phyloP scores from a whole-genome alignment of 306 rosid genomes.

The Casuarina cunninghamiana region DNA sequence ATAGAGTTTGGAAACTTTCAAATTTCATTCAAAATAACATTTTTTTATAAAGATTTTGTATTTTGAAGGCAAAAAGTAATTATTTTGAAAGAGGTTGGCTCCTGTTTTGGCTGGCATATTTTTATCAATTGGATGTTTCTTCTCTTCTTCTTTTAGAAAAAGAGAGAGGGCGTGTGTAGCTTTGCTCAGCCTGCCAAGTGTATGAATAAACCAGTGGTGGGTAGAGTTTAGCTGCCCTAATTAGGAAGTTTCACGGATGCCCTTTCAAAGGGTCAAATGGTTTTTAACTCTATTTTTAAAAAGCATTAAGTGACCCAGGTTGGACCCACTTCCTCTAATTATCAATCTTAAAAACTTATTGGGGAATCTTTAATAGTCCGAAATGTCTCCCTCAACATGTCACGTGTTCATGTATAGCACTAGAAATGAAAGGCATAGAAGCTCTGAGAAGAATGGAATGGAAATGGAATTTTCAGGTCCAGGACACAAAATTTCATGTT shows the following conservation, averaged over 20 bases:
- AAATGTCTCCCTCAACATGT: conserved; percentile 28
- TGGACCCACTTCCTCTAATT: conserved; percentile 16
- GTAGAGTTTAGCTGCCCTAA: neutral
- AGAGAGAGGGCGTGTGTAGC: neutral
- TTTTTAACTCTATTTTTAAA: conserved; percentile 24
- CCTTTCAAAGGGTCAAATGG: conserved; percentile 29
- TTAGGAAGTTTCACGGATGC: neutral
- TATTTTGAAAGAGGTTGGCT: no score
- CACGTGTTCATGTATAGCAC: conserved; percentile 20
- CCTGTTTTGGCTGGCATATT: no score
- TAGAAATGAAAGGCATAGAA: conserved; percentile 22
- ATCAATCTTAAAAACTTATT: conserved; percentile 13
- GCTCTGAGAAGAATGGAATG: conserved; percentile 20
- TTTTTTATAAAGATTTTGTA: no score
- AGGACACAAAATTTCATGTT: neutral
- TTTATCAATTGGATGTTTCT: no score
- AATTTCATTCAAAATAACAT: no score
- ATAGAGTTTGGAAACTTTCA: no score
- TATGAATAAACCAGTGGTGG: neutral
- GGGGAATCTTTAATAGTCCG: neutral
- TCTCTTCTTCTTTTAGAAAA: neutral
- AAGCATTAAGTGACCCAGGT: neutral
- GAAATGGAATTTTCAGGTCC: conserved; percentile 29
- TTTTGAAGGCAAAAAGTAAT: no score
- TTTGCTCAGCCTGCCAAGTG: neutral